Conservation (phyloP, 2,329 filamentous ascomycete genomes). For the Microcyclospora tardicrescens region DNA sequence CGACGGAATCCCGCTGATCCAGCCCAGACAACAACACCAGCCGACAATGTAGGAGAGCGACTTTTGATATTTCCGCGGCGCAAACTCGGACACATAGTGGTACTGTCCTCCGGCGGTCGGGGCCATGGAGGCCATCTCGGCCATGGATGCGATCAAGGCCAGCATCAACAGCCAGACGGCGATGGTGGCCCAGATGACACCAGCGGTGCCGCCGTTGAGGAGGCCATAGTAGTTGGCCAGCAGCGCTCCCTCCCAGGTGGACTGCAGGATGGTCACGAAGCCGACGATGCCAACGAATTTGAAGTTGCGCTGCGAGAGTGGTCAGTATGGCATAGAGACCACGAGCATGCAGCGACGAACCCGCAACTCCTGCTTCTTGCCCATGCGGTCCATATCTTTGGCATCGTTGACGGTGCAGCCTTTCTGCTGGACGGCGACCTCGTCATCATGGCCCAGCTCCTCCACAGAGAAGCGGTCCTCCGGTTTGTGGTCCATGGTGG, state of each 20-base stretch:
- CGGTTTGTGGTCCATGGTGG: slow-evolving; percentile 8
- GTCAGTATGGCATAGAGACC: background rate
- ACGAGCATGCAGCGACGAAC: slow-evolving; percentile 11
- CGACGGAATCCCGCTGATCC: slow-evolving; percentile 20
- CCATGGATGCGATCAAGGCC: slow-evolving; percentile 20
- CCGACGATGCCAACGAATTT: slow-evolving; percentile 38
- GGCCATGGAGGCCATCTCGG: slow-evolving; percentile 22
- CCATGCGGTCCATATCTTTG: slow-evolving; percentile 36
- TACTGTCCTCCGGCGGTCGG: slow-evolving; percentile 16
- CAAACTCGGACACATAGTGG: slow-evolving; percentile 20
- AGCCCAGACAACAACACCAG: slow-evolving; percentile 27
- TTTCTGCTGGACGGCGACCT: slow-evolving; percentile 11
- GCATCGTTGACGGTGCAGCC: slow-evolving; percentile 25
- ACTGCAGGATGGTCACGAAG: slow-evolving; percentile 41
- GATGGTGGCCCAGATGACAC: slow-evolving; percentile 21
- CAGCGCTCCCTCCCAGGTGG: slow-evolving; percentile 42
- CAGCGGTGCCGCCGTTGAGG: slow-evolving; percentile 19
- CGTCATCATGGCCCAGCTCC: slow-evolving; percentile 8
- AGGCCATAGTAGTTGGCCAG: slow-evolving; percentile 21
- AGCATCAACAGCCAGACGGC: slow-evolving; percentile 22
- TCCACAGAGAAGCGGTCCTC: slow-evolving; percentile 15
- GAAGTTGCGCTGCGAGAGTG: slow-evolving; percentile 32
- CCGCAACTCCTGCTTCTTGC: slow-evolving; percentile 38
- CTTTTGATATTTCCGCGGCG: slow-evolving; percentile 28
- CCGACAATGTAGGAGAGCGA: slow-evolving; percentile 35